Conservation (phyloP, 768 basidiomycete species). For the Imleria badia region DNA sequence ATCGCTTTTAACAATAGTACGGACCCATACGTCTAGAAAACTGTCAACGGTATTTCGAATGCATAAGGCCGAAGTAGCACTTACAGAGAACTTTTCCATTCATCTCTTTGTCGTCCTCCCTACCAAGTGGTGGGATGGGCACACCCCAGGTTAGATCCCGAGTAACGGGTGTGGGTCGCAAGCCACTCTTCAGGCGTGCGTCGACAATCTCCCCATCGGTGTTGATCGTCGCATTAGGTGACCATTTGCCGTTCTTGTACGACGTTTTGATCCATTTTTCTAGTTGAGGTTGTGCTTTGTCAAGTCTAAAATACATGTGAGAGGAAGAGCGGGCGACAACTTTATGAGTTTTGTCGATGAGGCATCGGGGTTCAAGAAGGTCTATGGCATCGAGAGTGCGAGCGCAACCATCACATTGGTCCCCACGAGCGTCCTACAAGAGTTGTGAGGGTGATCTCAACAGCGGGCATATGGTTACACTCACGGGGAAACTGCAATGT, state of each 20-base stretch:
- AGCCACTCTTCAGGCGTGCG: conserved; percentile 79
- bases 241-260: conserved; percentile 86
- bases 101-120: conserved; percentile 81
- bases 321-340: conserved; percentile 75
- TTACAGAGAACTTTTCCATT: conserved; percentile 91
- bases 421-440: conserved; percentile 87
- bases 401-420: conserved; percentile 95
- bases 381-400: conserved; percentile 92
- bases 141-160: conserved; percentile 97
- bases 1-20: conserved; percentile 27
- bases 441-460: neutral
- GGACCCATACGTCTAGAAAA: conserved; percentile 84
- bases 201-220: conserved; percentile 86
- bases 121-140: conserved; percentile 74
- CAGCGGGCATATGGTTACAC: conserved; percentile 14
- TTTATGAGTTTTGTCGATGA: conserved; percentile 76
- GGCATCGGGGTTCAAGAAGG: conserved; percentile 91
- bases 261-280: conserved; percentile 88
- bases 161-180: conserved; percentile 89
- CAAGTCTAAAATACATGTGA: conserved; percentile 91
- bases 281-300: conserved; percentile 75
- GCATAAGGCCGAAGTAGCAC: conserved; percentile 32
- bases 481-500: conserved; percentile 81
- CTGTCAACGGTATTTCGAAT: conserved; percentile 6
- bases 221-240: conserved; percentile 88